Base-by-base conservation (phyloP, 2,329 filamentous ascomycete genomes). In the Fusarium musae region DNA sequence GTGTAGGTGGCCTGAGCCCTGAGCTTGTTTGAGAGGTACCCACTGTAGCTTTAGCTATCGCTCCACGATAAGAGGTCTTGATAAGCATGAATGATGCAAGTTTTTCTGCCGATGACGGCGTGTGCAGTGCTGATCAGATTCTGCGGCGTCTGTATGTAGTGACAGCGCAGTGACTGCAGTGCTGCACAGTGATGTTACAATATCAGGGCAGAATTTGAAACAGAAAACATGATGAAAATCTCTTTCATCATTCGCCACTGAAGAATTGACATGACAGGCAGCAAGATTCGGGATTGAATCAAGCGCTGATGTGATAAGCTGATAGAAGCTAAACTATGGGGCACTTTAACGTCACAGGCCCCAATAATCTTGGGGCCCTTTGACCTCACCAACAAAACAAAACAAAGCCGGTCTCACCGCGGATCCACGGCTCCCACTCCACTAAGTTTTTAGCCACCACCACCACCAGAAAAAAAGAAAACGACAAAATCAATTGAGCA, bases 211-310 rank as follows among this genome's bases (percentile, higher is more conserved):
- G 6, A 30, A 63, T 34, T 34, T 7, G 30, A 26, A 42, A 36
- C 39, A 30, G 30, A 28, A 46, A 28, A 49, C 2, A 47, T n/a
- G 40, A 26, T 30, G 47, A 68, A 68, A 68, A 68, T 54, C 43
- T 63, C 61, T 69, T 69, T 56, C 66, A 69, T 64, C 59, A 59
- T 69, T 69, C 26, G 66, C 66, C 66, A 69, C 66, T 39, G 12
- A 15, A 23, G 23, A 60, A 62, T 40, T 34, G 47, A 23, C 47
- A 43, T 66, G 56, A 54, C 56, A 68, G 56, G 65, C 63, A 68
- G 49, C 65, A 68, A 53, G 64, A 68, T 54, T 63, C 10, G 17
- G 49, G 40, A 69, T 69, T 58, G 64, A 69, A 63, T 69, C 66
- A 69, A 53, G 66, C 50, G 30, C 7, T 6, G 12, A 40, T 57